A percentile compares a stretch with the other conserved stretches of the same genome.
phyloP scores from a whole-genome alignment of 1,139 yeast species.

The Hyphopichia pseudoburtonii region DNA sequence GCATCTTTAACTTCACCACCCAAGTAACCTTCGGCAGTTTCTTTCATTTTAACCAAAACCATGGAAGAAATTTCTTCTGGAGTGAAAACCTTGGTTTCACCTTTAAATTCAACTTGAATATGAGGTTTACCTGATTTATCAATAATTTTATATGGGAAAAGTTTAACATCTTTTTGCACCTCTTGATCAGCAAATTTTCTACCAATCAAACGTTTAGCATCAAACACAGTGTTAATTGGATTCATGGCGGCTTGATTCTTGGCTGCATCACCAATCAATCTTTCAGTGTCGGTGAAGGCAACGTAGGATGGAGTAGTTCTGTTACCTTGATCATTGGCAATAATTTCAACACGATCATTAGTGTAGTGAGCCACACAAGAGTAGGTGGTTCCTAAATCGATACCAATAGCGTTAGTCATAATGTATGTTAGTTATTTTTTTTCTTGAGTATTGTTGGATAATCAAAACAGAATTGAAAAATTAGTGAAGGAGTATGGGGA shows the following conservation, averaged over 20 bases:
- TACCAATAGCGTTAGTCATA: conserved; percentile 73
- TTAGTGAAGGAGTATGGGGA: background rate
- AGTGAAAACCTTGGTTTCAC: conserved; percentile 62
- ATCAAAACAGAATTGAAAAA: background rate
- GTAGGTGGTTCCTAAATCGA: conserved; percentile 80
- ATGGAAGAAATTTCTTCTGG: conserved; percentile 72
- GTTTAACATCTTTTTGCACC: conserved; percentile 57
- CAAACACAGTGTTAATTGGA: conserved; percentile 65
- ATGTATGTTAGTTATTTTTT: conserved; percentile 1
- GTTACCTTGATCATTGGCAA: conserved; percentile 72
- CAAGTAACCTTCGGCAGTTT: conserved; percentile 63
- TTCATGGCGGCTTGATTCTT: conserved; percentile 73
- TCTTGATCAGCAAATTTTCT: conserved; percentile 60
- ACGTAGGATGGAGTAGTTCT: conserved; percentile 72
- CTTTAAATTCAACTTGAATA: conserved; percentile 62
- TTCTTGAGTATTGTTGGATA: background rate
- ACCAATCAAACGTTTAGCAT: conserved; percentile 69
- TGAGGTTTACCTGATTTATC: conserved; percentile 60
- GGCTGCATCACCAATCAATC: conserved; percentile 72
- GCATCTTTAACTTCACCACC: conserved; percentile 67
- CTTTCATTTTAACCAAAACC: conserved; percentile 65
- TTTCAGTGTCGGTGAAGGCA: conserved; percentile 65
- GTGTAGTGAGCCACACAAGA: conserved; percentile 76
- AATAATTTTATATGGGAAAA: conserved; percentile 62
- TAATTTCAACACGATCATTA: conserved; percentile 68